Base-by-base conservation (phyloP, 148 eudicot species). In the Rhododendron henanense region DNA sequence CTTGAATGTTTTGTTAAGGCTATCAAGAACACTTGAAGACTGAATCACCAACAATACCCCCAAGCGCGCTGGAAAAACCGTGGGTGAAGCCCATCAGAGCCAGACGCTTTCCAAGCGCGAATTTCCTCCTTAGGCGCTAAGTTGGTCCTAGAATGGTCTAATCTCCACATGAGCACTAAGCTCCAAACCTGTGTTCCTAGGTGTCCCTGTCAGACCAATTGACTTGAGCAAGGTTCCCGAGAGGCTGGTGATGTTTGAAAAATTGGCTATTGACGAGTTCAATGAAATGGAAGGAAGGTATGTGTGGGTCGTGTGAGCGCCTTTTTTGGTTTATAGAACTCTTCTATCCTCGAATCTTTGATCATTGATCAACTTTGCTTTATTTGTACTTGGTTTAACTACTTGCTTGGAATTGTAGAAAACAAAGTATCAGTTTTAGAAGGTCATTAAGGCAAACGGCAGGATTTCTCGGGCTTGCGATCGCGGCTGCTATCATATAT, bases 391-490 rank as follows among this genome's bases (percentile, higher is more conserved):
- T 19, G 6, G n/a, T 59, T 59, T 59, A 59, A 59, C 65, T 0
- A 18, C 65, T 59, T 59, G 65, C n/a, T 18, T 59, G 23, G 19
- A 19, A 59, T 59, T 59, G 65, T 1, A 59, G 65, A 19, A 59
- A 59, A 59, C 65, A 5, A 5, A 59, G 2, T 19, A 59, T 5
- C 8, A 19, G n/a, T 59, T 59, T 59, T 2, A 59, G n/a, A 59
- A 59, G 65, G 65, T 59, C 65, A 2, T 19, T 59, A 59, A 6
- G 65, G 65, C n/a, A 59, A 59, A 59, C n/a, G 2, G n/a, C n/a
- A 6, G 2, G n/a, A 21, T 21, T 1, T 59, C 9, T 59, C 0
- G 0, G 8, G 2, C 2, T 59, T 1, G 2, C 65, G 0, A 59
- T 59, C 9, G 8, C 65, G 0, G 9, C 8, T 59, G 0, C 1